Percentiles rank a stretch among this genome's conserved stretches.
phyloP scores from a whole-genome alignment of 306 rosid species.

The Gastrolobium villosum region DNA sequence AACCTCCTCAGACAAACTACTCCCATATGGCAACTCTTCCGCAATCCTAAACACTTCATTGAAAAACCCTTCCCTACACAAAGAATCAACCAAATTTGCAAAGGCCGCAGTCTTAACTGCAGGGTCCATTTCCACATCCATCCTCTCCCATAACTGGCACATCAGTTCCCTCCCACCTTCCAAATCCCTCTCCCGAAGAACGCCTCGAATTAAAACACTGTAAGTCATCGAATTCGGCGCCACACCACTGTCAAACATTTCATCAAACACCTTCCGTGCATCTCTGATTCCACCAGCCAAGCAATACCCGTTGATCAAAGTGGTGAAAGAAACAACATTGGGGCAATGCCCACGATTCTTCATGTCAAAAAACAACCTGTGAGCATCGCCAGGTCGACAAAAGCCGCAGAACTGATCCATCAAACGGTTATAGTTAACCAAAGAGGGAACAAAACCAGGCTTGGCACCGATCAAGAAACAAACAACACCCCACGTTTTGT shows the following conservation, averaged over 20 bases:
- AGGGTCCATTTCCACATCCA: constrained; percentile 57
- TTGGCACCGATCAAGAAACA: constrained; percentile 52
- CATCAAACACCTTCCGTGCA: constrained; percentile 81
- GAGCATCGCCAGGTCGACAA: constrained; percentile 66
- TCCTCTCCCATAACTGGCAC: constrained; percentile 70
- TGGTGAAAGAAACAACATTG: constrained; percentile 74
- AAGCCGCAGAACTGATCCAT: constrained; percentile 79
- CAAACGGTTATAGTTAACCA: constrained; percentile 78
- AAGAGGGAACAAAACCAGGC: constrained; percentile 77
- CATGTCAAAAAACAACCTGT: constrained; percentile 73
- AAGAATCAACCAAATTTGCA: constrained; percentile 70
- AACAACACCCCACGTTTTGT: constrained; percentile 56
- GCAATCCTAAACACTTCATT: constrained; percentile 70
- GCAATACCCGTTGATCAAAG: constrained; percentile 79
- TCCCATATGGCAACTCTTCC: constrained; percentile 72
- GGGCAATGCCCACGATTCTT: constrained; percentile 76
- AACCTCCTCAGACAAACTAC: constrained; percentile 63
- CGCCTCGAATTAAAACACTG: constrained; percentile 68
- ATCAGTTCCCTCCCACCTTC: constrained; percentile 64
- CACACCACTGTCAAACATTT: constrained; percentile 73
- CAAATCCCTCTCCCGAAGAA: constrained; percentile 63
- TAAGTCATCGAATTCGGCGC: constrained; percentile 66
- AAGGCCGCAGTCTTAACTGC: constrained; percentile 68
- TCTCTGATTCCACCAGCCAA: constrained; percentile 48
- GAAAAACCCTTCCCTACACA: constrained; percentile 74